These are phyloP conservation scores for Zymoseptoria tritici DNA, from an alignment of 2,329 filamentous ascomycete genomes.

Conservation along the genomic window DNA sequence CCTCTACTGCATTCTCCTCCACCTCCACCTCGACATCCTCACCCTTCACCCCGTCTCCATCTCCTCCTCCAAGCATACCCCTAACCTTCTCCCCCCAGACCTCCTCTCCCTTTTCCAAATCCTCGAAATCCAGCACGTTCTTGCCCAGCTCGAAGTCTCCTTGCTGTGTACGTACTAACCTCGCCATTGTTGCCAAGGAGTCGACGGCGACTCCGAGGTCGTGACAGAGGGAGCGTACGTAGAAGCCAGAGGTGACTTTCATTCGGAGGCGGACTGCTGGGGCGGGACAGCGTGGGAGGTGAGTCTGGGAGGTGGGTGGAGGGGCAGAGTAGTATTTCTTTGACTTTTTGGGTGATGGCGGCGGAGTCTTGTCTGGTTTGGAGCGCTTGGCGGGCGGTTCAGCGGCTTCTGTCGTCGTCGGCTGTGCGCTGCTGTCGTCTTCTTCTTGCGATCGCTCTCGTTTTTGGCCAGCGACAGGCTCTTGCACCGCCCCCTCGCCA, in stretches of 20 bases:
- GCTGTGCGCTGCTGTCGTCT: too few species aligned
- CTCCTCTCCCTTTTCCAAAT: constrained; percentile 67
- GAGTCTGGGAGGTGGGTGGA: not conserved
- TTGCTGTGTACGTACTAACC: constrained; percentile 73
- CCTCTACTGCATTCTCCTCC: not conserved
- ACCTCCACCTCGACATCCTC: too few species aligned
- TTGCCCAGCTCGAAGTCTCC: constrained; percentile 67
- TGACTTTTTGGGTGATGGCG: not conserved
- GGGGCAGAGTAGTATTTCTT: not conserved
- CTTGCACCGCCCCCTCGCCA: constrained; percentile 19
- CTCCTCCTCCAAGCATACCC: constrained; percentile 43
- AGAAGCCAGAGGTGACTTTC: constrained; percentile 93
- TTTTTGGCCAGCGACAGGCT: constrained; percentile 17
- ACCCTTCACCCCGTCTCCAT: constrained; percentile 1
- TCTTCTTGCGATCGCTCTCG: constrained; percentile 25
- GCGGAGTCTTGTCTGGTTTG: constrained; percentile 23
- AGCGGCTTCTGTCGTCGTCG: not conserved
- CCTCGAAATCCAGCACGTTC: constrained; percentile 71
- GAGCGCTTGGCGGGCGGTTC: constrained; percentile 31
- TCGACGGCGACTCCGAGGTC: constrained; percentile 77
- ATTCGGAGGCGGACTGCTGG: constrained; percentile 78
- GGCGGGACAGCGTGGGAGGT: constrained; percentile 33
- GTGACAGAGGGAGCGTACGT: constrained; percentile 88
- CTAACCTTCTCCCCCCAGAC: constrained; percentile 72
- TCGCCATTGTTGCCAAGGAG: constrained; percentile 79